phyloP scores from a whole-genome alignment of 352 stramenopile genomes.

The Phytophthora quininea region DNA sequence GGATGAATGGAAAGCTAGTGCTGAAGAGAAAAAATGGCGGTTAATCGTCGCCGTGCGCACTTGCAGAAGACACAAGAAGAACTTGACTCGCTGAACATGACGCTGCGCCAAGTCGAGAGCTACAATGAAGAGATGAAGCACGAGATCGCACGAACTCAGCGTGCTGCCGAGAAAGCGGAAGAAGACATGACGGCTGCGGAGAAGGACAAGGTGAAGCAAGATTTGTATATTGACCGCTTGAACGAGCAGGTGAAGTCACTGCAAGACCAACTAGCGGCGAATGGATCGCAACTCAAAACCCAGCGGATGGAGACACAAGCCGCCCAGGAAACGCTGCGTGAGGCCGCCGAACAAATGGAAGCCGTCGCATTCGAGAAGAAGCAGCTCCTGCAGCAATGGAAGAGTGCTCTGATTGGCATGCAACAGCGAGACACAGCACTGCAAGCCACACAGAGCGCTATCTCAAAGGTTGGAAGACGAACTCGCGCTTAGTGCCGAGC shows the following conservation, averaged over 20 bases:
- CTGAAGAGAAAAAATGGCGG: slow-evolving; percentile 67
- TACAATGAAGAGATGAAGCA: slow-evolving; percentile 96
- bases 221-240: slow-evolving; percentile 94
- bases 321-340: slow-evolving; percentile 86
- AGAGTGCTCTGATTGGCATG: slow-evolving; percentile 92
- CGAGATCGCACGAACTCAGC: slow-evolving; percentile 92
- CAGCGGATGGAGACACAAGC: slow-evolving; percentile 88
- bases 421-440: slow-evolving; percentile 92
- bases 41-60: slow-evolving; percentile 68
- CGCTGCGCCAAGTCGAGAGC: slow-evolving; percentile 88
- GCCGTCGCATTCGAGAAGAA: slow-evolving; percentile 95
- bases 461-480: slow-evolving; percentile 87
- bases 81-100: slow-evolving; percentile 87
- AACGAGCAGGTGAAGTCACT: slow-evolving; percentile 91
- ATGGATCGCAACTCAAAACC: slow-evolving; percentile 80
- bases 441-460: slow-evolving; percentile 83
- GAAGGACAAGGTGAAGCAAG: slow-evolving; percentile 94
- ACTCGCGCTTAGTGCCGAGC: slow-evolving; percentile 82
- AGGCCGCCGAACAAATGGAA: slow-evolving; percentile 92
- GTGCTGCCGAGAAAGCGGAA: slow-evolving; percentile 94
- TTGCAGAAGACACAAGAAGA: slow-evolving; percentile 87
- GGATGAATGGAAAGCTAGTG: slow-evolving; percentile 69
- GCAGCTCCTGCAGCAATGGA: slow-evolving; percentile 95
- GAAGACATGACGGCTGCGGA: slow-evolving; percentile 92
- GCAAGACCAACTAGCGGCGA: slow-evolving; percentile 86